Base-by-base conservation (phyloP, 2,329 filamentous ascomycete species). In the Grosmannia clavigera region DNA sequence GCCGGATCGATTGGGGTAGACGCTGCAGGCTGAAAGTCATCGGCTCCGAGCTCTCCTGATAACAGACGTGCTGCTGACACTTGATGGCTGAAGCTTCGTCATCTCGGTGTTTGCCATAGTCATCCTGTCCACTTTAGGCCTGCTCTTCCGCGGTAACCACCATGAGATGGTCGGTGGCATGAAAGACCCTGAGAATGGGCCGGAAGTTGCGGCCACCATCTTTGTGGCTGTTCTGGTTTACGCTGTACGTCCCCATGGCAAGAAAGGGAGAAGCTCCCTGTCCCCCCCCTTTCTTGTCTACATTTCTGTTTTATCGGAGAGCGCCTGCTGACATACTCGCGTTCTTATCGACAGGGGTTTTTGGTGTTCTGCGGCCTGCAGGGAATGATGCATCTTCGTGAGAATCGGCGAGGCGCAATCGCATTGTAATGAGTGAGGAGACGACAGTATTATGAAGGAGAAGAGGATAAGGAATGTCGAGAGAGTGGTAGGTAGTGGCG, bases 201-300 rank as follows among this genome's bases (percentile, higher is more conserved):
- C 80, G 63, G 88, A 85, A 43, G 90, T 96, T 55, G 90, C 92
- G 5, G 83, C 81, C 31, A 92, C 91, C 33, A 86, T 96, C 59
- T 96, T 96, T 69, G 85, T 85, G 31, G 90, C 92, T 51, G 92
- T 97, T 51, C 78, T 90, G 58, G 86, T 97, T 70, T 97, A 97
- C 71, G 83, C 80, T 66, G 92, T 96, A 85, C 66, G 89, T 83
- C 12, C 3, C n/a, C 19, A 48, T n/a, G 10, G 16, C 16, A 31
- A 6, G 12, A 29, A 12, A 22, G 25, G 11, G 25, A 29, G 25
- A 25, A 52, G 33, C 33, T 35, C 33, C 6, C 9, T 35, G 33
- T 35, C 5, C 33, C 10, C 29, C 29, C 33, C 33, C 33, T 35
- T 35, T 10, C 9, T 35, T 35, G 33, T 35, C 33, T 35, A 35